Evolutionary conservation across 345 rosid genomes (phyloP).

Genomic region (Aegle marmelos): DNA sequence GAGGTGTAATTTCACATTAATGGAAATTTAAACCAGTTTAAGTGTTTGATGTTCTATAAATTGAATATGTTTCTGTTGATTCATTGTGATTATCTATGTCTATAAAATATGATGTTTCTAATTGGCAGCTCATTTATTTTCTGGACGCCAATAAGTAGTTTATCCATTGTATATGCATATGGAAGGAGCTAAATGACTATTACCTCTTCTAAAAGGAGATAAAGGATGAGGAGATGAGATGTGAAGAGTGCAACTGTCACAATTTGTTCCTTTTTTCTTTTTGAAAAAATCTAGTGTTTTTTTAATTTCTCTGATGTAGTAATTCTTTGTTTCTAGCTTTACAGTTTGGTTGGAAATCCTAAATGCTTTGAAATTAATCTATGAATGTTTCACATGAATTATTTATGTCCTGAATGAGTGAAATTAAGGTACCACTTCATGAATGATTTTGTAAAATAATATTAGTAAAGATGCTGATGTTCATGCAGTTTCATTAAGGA

Average conservation of each 20-base stretch:
- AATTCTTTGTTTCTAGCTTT: background rate
- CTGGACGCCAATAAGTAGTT: background rate
- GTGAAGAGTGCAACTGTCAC: background rate
- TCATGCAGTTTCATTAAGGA: conserved; percentile 3
- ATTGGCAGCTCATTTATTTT: background rate
- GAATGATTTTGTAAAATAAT: background rate
- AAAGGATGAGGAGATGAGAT: too few species aligned
- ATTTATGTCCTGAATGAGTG: background rate
- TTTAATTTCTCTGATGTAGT: background rate
- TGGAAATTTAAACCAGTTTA: background rate
- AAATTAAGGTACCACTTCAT: background rate
- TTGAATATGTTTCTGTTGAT: background rate
- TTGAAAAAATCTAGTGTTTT: background rate
- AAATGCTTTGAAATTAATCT: background rate
- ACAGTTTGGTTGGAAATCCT: background rate
- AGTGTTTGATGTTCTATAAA: background rate
- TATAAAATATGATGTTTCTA: background rate
- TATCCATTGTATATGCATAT: background rate
- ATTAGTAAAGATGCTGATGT: background rate
- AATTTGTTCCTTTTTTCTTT: background rate
- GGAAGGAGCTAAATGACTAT: background rate
- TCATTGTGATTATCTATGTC: background rate
- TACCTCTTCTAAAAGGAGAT: background rate
- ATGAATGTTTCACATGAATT: background rate
- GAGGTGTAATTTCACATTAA: background rate